These are phyloP conservation scores for Fusarium proliferatum DNA, from an alignment of 2,329 filamentous ascomycete species.

Conservation along the genomic window DNA sequence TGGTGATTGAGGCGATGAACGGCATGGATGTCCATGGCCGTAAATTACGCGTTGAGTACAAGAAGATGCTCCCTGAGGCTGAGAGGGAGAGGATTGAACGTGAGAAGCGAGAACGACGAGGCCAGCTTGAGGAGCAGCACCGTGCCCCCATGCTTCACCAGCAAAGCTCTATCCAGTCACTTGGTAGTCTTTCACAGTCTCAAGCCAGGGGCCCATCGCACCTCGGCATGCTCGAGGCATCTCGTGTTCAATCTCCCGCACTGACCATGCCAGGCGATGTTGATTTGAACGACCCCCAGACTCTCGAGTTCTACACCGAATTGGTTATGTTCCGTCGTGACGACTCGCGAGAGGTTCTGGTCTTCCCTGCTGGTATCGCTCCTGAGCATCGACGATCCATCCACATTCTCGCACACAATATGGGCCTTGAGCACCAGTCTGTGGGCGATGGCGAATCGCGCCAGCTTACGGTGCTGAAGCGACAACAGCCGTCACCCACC, in stretches of 20 bases:
- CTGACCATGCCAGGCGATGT: conserved; percentile 66
- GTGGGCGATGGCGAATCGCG: conserved; percentile 88
- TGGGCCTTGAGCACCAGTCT: conserved; percentile 90
- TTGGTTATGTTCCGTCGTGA: conserved; percentile 90
- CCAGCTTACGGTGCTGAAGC: conserved; percentile 89
- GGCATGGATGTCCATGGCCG: conserved; percentile 94
- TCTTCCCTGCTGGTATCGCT: conserved; percentile 83
- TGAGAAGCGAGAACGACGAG: conserved; percentile 94
- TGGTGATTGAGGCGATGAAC: conserved; percentile 94
- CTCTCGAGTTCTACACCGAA: conserved; percentile 89
- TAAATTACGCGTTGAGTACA: conserved; percentile 96
- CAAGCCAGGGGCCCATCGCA: conserved; percentile 62
- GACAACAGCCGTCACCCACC: conserved; percentile 64
- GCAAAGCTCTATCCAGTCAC: conserved; percentile 86
- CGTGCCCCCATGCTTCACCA: conserved; percentile 81
- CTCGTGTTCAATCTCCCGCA: conserved; percentile 6
- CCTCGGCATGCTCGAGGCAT: conserved; percentile 53
- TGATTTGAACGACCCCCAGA: conserved; percentile 91
- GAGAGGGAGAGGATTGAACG: conserved; percentile 96
- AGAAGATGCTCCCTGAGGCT: conserved; percentile 97
- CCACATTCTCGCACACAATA: conserved; percentile 94
- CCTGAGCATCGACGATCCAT: conserved; percentile 89
- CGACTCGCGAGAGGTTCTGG: conserved; percentile 78
- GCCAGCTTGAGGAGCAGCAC: conserved; percentile 97
- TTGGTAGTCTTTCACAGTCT: conserved; percentile 73